These are phyloP conservation scores for Aurinia saxatilis DNA, from an alignment of 345 rosid genomes.

Conservation along the genomic window DNA sequence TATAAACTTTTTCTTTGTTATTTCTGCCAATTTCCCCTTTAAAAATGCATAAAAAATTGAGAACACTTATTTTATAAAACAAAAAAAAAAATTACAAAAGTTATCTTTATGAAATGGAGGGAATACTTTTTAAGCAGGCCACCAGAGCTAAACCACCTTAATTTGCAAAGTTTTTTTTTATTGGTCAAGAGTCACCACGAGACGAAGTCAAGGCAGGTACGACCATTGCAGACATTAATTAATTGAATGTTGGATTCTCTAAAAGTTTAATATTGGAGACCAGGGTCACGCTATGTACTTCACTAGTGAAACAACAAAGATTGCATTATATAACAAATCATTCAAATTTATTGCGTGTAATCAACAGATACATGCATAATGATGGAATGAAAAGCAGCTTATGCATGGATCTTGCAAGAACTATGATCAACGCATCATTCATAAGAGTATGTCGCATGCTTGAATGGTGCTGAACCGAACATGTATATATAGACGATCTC, in stretches of 20 bases:
- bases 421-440: background rate
- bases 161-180: too few species aligned
- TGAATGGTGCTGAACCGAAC: background rate
- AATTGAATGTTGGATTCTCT: background rate
- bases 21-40: too few species aligned
- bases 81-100: too few species aligned
- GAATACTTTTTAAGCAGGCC: too few species aligned
- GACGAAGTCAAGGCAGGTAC: too few species aligned
- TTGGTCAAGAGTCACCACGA: too few species aligned
- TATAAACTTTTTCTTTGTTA: too few species aligned
- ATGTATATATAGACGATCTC: background rate
- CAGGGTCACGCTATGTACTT: conserved; percentile 7
- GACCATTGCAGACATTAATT: too few species aligned
- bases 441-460: background rate
- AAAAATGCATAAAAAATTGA: too few species aligned
- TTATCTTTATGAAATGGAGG: too few species aligned
- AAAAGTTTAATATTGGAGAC: background rate
- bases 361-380: background rate
- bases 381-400: background rate
- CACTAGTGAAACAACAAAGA: conserved; percentile 16
- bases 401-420: conserved; percentile 22
- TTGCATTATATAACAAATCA: conserved; percentile 4
- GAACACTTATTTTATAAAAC: too few species aligned
- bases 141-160: too few species aligned
- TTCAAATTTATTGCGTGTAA: conserved; percentile 4